phyloP scores from a whole-genome alignment of 1,284 basidiomycete genomes.

The Leucoagaricus sp. region DNA sequence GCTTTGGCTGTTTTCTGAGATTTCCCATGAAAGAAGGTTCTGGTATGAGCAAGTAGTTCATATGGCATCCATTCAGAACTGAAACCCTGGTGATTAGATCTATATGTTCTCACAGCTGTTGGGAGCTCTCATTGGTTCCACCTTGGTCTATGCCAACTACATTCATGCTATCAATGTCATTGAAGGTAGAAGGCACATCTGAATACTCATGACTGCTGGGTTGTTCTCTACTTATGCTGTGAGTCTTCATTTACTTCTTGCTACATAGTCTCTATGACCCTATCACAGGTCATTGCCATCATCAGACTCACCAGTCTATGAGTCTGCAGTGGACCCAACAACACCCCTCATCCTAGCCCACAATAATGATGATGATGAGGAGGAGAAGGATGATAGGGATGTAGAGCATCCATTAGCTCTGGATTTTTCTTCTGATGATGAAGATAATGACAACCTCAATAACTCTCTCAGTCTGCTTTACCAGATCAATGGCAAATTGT shows the following conservation, averaged over 20 bases:
- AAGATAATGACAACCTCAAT: constrained; percentile 38
- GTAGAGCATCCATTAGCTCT: constrained; percentile 41
- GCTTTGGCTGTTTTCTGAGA: constrained; percentile 66
- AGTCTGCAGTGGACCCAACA: constrained; percentile 30
- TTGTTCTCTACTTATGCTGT: constrained; percentile 77
- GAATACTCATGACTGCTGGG: constrained; percentile 70
- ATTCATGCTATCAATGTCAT: constrained; percentile 71
- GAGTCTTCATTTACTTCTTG: constrained; percentile 34
- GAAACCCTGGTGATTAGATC: constrained; percentile 22
- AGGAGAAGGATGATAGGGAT: constrained; percentile 43
- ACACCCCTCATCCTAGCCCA: constrained; percentile 66
- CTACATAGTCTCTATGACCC: no score
- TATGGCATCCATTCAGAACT: background rate
- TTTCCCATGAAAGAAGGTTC: constrained; percentile 82
- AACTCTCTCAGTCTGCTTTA: constrained; percentile 40
- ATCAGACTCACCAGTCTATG: constrained; percentile 22
- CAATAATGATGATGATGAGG: constrained; percentile 46
- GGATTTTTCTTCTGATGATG: constrained; percentile 46
- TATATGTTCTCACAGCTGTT: constrained; percentile 74
- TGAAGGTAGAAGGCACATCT: constrained; percentile 60
- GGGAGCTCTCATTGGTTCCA: constrained; percentile 69
- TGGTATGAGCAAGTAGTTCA: constrained; percentile 42
- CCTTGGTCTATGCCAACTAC: constrained; percentile 76
- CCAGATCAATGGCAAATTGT: constrained; percentile 40
- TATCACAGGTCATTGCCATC: constrained; percentile 10